Conservation (phyloP, 106 monocot genomes). For the Allium cepa region DNA sequence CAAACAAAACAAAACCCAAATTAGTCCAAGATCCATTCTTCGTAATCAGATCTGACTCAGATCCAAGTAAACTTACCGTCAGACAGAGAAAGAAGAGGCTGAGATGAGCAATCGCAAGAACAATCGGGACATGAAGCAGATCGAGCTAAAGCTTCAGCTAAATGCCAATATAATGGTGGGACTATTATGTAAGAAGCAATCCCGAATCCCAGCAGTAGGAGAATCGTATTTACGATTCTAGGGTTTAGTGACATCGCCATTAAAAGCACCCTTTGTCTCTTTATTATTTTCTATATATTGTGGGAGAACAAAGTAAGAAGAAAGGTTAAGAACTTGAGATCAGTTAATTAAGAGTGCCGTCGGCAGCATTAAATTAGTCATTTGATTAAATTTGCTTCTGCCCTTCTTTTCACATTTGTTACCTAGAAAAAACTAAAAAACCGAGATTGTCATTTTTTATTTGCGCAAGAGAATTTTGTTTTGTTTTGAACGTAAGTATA, state of each 20-base stretch:
- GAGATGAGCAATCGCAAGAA: slow-evolving; percentile 24
- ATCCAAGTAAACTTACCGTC: slow-evolving; percentile 9
- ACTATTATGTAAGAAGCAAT: slow-evolving; percentile 19
- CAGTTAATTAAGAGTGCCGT: not conserved
- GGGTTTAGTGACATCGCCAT: slow-evolving; percentile 13
- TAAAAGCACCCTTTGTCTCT: not conserved
- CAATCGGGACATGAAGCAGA: slow-evolving; percentile 13
- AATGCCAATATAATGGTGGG: slow-evolving; percentile 25
- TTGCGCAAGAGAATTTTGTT: no score
- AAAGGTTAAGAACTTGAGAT: not conserved
- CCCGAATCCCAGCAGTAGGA: slow-evolving; percentile 15
- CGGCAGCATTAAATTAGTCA: not conserved
- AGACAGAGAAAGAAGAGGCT: slow-evolving; percentile 15
- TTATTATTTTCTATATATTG: not conserved
- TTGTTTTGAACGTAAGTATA: no score
- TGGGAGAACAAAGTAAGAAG: not conserved
- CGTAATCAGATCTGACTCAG: not conserved
- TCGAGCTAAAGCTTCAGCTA: slow-evolving; percentile 16
- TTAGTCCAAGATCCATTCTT: not conserved
- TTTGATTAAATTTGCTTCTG: no score
- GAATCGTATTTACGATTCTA: not conserved
- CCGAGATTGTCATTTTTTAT: no score
- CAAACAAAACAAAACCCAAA: slow-evolving; percentile 9
- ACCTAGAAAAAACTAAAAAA: no score
- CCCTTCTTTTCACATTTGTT: no score